Evolutionary conservation across 768 basidiomycete genomes (phyloP), one percentile per base, ranked within the genome.

Genomic region (Lactifluus subvellereus): DNA sequence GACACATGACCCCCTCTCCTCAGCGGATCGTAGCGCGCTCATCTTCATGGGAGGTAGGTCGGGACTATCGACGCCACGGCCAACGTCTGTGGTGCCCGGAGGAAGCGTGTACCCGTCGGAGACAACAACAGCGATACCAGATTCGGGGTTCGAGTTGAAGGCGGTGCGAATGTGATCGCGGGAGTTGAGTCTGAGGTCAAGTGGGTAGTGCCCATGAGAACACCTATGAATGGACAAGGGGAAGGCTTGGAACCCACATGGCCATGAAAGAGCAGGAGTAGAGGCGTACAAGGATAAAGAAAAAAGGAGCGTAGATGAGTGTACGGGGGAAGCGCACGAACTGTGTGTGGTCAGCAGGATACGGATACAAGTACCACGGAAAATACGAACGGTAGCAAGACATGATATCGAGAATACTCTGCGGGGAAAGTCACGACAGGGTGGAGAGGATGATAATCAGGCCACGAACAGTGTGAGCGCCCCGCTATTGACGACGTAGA

Each of bases 271-370:
- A 33, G 45, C 52, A 60, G 10, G 35, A 35, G 27, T 58, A 58
- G 14, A 58, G 47, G 35, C 52, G 59, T 1, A 47, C 51, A 9
- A 53, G 59, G 33, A 47, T 14, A 20, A 54, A 54, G 43, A 18
- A 60, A 48, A 60, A 60, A 3, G 52, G 59, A 6, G 33, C 22
- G 32, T 60, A 60, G n/a, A 60, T 47, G 18, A 54, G 59, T 14
- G 43, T 47, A n/a, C 6, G 22, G 20, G 60, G 14, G 30, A 27
- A 38, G 13, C 43, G 45, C 16, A 40, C n/a, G 37, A 54, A 20
- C 45, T 47, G 20, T 3, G 33, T 3, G 22, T 14, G 10, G 6
- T 54, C 35, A 60, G 35, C 43, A 47, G 6, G 35, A 58, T 48
- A n/a, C 43, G 16, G 53, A n/a, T 7, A 14, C 18, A 43, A 35